These are phyloP conservation scores for Ophiostoma ips DNA, from an alignment of 2,329 filamentous ascomycete genomes.

Conservation along the genomic window DNA sequence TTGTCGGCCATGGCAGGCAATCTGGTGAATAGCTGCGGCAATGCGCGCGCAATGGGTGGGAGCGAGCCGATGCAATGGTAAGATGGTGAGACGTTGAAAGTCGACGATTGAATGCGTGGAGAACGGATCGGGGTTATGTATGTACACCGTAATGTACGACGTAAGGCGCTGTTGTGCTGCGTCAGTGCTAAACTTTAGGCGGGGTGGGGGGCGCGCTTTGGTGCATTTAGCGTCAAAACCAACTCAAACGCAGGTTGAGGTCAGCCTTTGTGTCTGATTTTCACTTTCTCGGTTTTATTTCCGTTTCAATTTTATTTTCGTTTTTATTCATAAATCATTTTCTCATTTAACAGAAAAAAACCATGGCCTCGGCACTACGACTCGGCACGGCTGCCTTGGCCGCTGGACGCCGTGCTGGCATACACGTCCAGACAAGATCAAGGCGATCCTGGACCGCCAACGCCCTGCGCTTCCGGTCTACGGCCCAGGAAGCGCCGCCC, in stretches of 20 bases:
- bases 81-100: not conserved
- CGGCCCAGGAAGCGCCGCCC: not conserved
- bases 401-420: not conserved
- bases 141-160: not conserved
- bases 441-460: not conserved
- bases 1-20: constrained; percentile 9
- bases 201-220: too few species aligned
- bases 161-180: not conserved
- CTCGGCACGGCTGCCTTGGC: too few species aligned
- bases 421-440: not conserved
- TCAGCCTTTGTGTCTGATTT: too few species aligned
- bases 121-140: not conserved
- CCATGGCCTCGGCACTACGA: too few species aligned
- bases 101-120: not conserved
- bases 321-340: too few species aligned
- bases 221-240: too few species aligned
- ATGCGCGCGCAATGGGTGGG: not conserved
- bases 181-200: too few species aligned
- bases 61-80: not conserved
- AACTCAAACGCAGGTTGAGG: too few species aligned
- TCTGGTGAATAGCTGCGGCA: not conserved
- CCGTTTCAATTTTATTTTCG: too few species aligned
- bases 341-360: too few species aligned
- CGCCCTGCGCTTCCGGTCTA: not conserved
- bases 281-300: too few species aligned